Evolutionary conservation across 306 rosid genomes (phyloP), one percentile per base, ranked within the genome.

Genomic region (Hippophae gyantsensis): DNA sequence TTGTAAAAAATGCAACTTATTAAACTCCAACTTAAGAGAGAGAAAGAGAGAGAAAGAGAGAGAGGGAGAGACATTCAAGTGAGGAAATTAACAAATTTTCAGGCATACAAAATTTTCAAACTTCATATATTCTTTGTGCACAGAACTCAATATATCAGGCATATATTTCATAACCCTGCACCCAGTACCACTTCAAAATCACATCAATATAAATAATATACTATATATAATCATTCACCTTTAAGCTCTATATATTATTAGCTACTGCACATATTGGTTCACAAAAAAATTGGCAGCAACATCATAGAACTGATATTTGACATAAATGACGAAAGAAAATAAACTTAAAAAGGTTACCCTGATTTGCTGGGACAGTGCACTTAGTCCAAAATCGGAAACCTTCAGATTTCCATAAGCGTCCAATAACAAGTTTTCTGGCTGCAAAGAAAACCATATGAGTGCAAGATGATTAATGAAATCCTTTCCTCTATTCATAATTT

Each of bases 361-460:
- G 67, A 88, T 86, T 88, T 92, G 93, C 81, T 83, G 96, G 49
- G 99, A 92, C 51, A 92, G 75, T 40, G 99, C 97, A 74, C 99
- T 92, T 76, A 88, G 77, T 57, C 99, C 99, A 65, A 92, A 92
- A 80, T 92, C 99, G 13, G 99, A 92, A 72, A 92, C 99, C 74
- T 92, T 92, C 50, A 92, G 99, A 69, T 86, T 74, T 56, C 95
- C 99, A 41, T n/a, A 7, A 48, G 76, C 41, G 82, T 92, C 99
- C 75, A 92, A 78, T 25, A 92, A 85, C 62, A 92, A 78, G 75
- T 92, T 92, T 76, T 92, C 99, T 25, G 99, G 99, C 99, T 88
- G 94, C 79, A 75, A 49, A 26, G 48, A 25, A 65, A 54, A 14
- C 9, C 13, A 18, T n/a, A 5, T 53, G 42, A 40, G 12, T 6